phyloP scores from a whole-genome alignment of 495 filamentous ascomycete genomes.

The Neurospora sublineolata region DNA sequence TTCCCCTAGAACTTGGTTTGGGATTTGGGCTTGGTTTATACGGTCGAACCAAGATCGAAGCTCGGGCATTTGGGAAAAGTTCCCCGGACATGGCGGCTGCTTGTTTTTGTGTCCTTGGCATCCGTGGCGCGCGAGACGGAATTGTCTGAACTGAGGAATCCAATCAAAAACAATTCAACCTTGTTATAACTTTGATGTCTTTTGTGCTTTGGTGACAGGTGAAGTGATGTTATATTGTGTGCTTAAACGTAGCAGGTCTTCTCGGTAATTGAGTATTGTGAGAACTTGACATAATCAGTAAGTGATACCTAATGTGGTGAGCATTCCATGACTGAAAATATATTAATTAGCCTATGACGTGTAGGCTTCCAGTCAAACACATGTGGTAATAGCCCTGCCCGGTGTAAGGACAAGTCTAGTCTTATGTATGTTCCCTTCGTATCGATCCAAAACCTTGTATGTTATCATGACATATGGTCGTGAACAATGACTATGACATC shows the following conservation, averaged over 20 bases:
- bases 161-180: slow-evolving; percentile 25
- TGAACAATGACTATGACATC: slow-evolving; percentile 29
- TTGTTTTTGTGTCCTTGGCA: slow-evolving; percentile 12
- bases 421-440: background rate
- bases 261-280: background rate
- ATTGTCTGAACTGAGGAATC: slow-evolving; percentile 22
- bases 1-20: slow-evolving; percentile 4
- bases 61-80: slow-evolving; percentile 5
- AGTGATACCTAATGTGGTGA: background rate
- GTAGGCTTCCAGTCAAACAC: background rate
- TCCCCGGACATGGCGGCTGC: slow-evolving; percentile 4
- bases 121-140: slow-evolving; percentile 8
- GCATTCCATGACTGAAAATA: background rate
- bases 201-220: background rate
- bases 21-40: background rate
- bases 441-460: background rate
- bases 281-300: background rate
- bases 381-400: background rate
- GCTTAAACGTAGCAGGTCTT: background rate
- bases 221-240: background rate
- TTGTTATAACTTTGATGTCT: slow-evolving; percentile 7
- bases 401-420: background rate
- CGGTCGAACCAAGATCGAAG: background rate
- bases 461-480: background rate
- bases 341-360: background rate